These are phyloP conservation scores for Parathielavia hyrcaniae DNA, from an alignment of 495 filamentous ascomycete species.

Conservation along the genomic window DNA sequence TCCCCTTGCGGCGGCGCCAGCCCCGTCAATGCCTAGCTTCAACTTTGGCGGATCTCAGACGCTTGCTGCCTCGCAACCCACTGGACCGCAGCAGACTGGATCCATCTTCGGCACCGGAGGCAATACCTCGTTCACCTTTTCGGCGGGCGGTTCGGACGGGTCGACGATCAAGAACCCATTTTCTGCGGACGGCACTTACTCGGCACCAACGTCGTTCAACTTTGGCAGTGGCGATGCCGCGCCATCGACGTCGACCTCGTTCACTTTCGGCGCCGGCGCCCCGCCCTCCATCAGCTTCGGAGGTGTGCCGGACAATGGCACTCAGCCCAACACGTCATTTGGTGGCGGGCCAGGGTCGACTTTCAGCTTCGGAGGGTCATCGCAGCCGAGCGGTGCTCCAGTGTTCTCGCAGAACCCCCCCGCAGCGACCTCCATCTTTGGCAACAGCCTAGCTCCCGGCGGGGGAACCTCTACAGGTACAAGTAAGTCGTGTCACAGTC, in stretches of 20 bases:
- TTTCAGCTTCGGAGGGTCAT: slow-evolving; percentile 25
- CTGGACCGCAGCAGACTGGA: slow-evolving; percentile 17
- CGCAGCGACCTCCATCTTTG: slow-evolving; percentile 27
- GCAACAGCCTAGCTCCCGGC: slow-evolving; percentile 32
- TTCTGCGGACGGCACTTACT: slow-evolving; percentile 26
- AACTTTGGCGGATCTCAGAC: slow-evolving; percentile 30
- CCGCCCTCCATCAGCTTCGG: slow-evolving; percentile 32
- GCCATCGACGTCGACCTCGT: slow-evolving; percentile 21
- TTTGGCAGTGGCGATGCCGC: slow-evolving; percentile 31
- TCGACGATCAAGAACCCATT: slow-evolving; percentile 41
- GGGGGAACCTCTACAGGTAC: slow-evolving; percentile 40
- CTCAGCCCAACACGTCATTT: slow-evolving; percentile 22
- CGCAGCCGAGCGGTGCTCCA: slow-evolving; percentile 18
- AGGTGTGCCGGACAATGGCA: slow-evolving; percentile 21
- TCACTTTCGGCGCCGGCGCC: slow-evolving; percentile 26
- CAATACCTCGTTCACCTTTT: slow-evolving; percentile 37
- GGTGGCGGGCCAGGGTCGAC: slow-evolving; percentile 7
- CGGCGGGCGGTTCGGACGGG: slow-evolving; percentile 28
- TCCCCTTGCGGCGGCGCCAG: slow-evolving; percentile 15
- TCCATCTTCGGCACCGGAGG: slow-evolving; percentile 24
- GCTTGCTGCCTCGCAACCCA: slow-evolving; percentile 26
- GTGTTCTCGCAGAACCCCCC: slow-evolving; percentile 26
- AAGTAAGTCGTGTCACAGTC: slow-evolving; percentile 31
- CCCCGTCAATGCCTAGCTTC: slow-evolving; percentile 20
- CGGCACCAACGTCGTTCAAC: slow-evolving; percentile 35